Conservation (phyloP, 345 rosid species). For the Aurinia saxatilis region DNA sequence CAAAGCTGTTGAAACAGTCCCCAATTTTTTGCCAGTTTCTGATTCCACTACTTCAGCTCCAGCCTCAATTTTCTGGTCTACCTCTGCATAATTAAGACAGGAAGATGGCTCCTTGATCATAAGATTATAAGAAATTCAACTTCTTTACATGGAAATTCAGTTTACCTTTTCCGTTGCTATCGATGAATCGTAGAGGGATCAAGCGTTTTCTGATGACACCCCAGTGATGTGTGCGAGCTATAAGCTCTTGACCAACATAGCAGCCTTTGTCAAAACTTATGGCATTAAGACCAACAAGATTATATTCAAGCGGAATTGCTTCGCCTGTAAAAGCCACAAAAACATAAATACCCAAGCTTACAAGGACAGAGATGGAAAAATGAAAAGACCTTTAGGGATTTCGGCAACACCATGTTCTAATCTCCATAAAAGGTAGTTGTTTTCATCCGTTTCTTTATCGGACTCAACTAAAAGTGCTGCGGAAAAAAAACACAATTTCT, state of each 20-base stretch:
- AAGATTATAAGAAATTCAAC: neutral
- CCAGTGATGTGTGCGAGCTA: constrained; percentile 87
- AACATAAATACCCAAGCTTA: neutral
- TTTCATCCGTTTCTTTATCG: constrained; percentile 71
- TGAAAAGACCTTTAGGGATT: constrained; percentile 59
- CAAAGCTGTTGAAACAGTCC: constrained; percentile 60
- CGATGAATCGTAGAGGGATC: constrained; percentile 60
- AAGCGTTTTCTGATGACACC: constrained; percentile 83
- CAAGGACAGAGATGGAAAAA: neutral
- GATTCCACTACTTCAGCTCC: constrained; percentile 59
- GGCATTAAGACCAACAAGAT: constrained; percentile 75
- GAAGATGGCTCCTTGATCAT: neutral
- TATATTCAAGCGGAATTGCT: constrained; percentile 90
- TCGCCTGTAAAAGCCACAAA: constrained; percentile 43
- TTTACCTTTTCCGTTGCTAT: constrained; percentile 51
- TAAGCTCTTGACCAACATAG: constrained; percentile 90
- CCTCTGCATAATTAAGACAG: constrained; percentile 32
- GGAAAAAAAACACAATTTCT: no score
- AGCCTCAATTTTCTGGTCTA: constrained; percentile 45
- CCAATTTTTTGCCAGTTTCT: constrained; percentile 57
- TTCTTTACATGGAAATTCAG: neutral
- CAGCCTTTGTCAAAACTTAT: constrained; percentile 96
- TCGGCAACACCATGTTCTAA: constrained; percentile 82
- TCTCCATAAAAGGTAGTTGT: constrained; percentile 63
- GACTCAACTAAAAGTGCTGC: constrained; percentile 87